Percentiles rank a stretch among this genome's conserved stretches.
Evolutionary conservation across 352 stramenopile species (phyloP).

Genomic region (Globisporangium cystogenes): DNA sequence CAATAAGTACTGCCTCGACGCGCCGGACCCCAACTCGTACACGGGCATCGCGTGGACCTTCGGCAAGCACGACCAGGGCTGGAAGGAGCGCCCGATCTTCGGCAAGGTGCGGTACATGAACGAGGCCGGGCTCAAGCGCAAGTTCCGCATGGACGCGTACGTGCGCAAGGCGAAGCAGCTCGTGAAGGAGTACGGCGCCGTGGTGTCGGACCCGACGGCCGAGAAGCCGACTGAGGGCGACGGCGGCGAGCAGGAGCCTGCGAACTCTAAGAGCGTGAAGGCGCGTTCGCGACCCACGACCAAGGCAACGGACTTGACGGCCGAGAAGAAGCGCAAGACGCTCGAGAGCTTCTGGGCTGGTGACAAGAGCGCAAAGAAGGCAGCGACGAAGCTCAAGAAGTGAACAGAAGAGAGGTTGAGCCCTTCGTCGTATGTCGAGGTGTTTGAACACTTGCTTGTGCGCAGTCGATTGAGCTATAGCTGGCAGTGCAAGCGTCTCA

Average conservation of each 20-base stretch:
- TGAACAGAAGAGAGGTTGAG: no score
- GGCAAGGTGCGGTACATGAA: constrained; percentile 99
- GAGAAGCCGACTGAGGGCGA: background rate
- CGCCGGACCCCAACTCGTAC: constrained; percentile 94
- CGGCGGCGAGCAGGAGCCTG: background rate
- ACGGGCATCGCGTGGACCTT: constrained; percentile 80
- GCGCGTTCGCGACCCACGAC: background rate
- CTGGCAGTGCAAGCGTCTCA: no score
- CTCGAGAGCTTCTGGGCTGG: constrained; percentile 17
- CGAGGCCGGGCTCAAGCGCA: constrained; percentile 96
- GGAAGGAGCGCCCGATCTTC: constrained; percentile 95
- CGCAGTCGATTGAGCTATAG: no score
- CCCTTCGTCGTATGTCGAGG: no score
- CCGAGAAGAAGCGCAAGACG: constrained; percentile 24
- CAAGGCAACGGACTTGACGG: background rate
- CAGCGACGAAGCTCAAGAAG: background rate
- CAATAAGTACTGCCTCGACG: constrained; percentile 98
- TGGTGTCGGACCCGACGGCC: background rate
- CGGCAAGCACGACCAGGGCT: constrained; percentile 96
- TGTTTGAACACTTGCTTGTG: no score
- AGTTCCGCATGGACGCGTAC: constrained; percentile 95
- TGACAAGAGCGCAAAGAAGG: background rate
- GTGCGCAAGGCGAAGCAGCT: constrained; percentile 46
- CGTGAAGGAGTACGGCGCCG: constrained; percentile 3
- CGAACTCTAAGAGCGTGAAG: background rate